phyloP scores from a whole-genome alignment of 371 early-diverging fungal species.

The Spraguea lophii region DNA sequence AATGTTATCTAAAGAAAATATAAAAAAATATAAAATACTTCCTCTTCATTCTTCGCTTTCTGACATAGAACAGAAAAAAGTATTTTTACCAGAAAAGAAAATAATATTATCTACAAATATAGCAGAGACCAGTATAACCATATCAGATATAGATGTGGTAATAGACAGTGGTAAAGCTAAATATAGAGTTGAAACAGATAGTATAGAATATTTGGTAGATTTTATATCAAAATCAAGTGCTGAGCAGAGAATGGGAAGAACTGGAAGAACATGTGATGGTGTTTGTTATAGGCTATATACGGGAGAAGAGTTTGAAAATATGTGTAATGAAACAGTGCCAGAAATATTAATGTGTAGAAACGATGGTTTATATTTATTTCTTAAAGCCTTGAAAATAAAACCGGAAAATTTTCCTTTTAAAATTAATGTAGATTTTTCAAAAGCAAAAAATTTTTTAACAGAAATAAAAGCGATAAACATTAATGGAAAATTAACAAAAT shows the following conservation, averaged over 20 bases:
- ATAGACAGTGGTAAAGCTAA: slow-evolving; percentile 86
- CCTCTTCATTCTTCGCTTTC: slow-evolving; percentile 41
- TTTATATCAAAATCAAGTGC: slow-evolving; percentile 45
- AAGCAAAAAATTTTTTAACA: slow-evolving; percentile 52
- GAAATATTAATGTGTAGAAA: slow-evolving; percentile 80
- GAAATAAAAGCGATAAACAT: slow-evolving; percentile 30
- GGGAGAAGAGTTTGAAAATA: slow-evolving; percentile 48
- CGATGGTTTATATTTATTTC: slow-evolving; percentile 67
- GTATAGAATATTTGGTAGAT: slow-evolving; percentile 28
- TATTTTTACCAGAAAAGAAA: slow-evolving; percentile 22
- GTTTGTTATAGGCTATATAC: slow-evolving; percentile 48
- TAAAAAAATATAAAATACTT: slow-evolving; percentile 36
- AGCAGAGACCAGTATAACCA: slow-evolving; percentile 92
- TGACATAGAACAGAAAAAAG: slow-evolving; percentile 38
- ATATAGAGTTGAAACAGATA: slow-evolving; percentile 42
- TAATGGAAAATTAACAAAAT: slow-evolving; percentile 10
- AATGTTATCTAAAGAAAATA: slow-evolving; percentile 26
- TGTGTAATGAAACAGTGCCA: slow-evolving; percentile 62
- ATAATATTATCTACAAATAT: slow-evolving; percentile 62
- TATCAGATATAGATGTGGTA: slow-evolving; percentile 80
- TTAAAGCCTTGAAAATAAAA: slow-evolving; percentile 79
- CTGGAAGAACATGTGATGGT: slow-evolving; percentile 43
- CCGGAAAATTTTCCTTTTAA: slow-evolving; percentile 84
- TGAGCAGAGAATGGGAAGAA: slow-evolving; percentile 45
- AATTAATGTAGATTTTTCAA: slow-evolving; percentile 54